Conservation (phyloP, 2,329 filamentous ascomycete genomes). For the Cylindrodendrum hubeiense region DNA sequence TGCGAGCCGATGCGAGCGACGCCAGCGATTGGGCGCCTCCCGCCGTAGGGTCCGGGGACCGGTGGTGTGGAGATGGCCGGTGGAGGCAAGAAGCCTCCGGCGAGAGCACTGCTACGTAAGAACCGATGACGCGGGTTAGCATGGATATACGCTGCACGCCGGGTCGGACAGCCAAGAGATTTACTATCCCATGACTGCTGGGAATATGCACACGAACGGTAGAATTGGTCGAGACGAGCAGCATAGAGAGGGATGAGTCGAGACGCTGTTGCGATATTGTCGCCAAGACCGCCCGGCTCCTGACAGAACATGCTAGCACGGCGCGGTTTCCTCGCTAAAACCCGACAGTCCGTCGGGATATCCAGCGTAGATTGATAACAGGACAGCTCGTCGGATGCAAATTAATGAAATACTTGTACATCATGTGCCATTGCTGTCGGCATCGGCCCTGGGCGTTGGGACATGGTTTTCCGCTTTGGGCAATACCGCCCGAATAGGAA, state of each 20-base stretch:
- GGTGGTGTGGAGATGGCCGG: constrained; percentile 5
- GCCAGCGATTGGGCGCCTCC: constrained; percentile 37
- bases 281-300: not conserved
- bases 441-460: not conserved
- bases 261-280: not conserved
- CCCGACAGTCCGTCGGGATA: not conserved
- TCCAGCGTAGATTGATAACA: not conserved
- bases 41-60: constrained; percentile 14
- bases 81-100: not conserved
- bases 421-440: not conserved
- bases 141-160: constrained; percentile 1
- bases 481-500: not conserved
- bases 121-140: constrained; percentile 16
- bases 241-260: not conserved
- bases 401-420: not conserved
- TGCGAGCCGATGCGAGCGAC: constrained; percentile 44
- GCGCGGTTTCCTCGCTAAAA: not conserved
- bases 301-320: not conserved
- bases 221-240: not conserved
- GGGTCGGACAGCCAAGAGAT: not conserved
- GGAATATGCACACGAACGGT: not conserved
- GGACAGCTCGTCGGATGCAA: not conserved
- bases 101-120: not conserved
- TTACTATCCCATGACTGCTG: not conserved
- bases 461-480: not conserved